These are phyloP conservation scores for Limonium bicolor DNA, from an alignment of 148 eudicot genomes.

Conservation along the genomic window DNA sequence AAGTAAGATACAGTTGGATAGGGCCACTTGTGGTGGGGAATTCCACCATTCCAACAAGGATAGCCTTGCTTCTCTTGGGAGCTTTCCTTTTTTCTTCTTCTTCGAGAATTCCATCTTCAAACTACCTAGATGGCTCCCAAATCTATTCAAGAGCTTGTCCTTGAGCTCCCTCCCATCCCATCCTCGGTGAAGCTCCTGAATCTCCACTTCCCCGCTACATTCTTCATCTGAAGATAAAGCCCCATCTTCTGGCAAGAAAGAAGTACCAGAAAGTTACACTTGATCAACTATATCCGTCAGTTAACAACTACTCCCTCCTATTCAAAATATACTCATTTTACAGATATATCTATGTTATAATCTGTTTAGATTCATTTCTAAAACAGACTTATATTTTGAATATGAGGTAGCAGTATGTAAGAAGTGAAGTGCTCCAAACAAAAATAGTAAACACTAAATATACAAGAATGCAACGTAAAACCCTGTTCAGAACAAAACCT, in stretches of 20 bases:
- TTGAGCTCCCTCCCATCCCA: conserved; percentile 71
- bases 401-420: no score
- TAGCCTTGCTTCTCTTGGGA: conserved; percentile 77
- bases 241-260: conserved; percentile 30
- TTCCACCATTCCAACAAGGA: conserved; percentile 81
- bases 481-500: no score
- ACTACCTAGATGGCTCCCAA: conserved; percentile 61
- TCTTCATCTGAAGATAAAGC: conserved; percentile 48
- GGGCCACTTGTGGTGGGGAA: conserved; percentile 76
- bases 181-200: conserved; percentile 36
- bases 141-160: conserved; percentile 49
- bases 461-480: no score
- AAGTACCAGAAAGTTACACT: no score
- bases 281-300: no score
- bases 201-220: conserved; percentile 36
- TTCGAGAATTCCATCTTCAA: conserved; percentile 84
- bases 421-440: no score
- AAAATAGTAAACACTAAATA: no score
- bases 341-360: no score
- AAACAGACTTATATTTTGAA: no score
- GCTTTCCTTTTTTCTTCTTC: conserved; percentile 91
- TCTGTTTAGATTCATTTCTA: no score
- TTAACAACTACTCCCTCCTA: no score
- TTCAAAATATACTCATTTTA: no score
- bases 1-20: conserved; percentile 54